Conservation (phyloP, 805 yeast species). For the Lachancea waltii region DNA sequence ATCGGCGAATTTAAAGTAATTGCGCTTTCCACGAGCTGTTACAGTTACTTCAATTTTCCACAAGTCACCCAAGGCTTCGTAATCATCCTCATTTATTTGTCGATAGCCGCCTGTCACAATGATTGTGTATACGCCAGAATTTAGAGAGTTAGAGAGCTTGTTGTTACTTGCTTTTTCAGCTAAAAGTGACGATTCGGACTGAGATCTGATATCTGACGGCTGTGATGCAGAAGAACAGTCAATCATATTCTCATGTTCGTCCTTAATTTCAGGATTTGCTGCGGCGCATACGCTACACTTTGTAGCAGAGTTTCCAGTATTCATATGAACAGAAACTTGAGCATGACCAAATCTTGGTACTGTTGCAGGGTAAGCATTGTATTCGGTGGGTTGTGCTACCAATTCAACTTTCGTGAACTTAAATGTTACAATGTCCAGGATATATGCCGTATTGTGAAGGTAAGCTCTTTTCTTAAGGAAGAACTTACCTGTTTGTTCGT, state of each 20-base stretch:
- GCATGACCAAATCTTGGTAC: slow-evolving; percentile 38
- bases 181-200: slow-evolving; percentile 5
- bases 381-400: slow-evolving; percentile 30
- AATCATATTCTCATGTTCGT: background rate
- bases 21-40: slow-evolving; percentile 31
- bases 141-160: slow-evolving; percentile 7
- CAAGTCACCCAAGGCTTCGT: slow-evolving; percentile 35
- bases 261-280: background rate
- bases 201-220: slow-evolving; percentile 2
- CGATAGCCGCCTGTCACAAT: slow-evolving; percentile 46
- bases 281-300: slow-evolving; percentile 8
- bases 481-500: slow-evolving; percentile 33
- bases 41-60: slow-evolving; percentile 39
- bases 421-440: slow-evolving; percentile 47
- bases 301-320: slow-evolving; percentile 1
- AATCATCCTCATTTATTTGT: slow-evolving; percentile 26
- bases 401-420: slow-evolving; percentile 43
- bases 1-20: slow-evolving; percentile 35
- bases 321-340: slow-evolving; percentile 25
- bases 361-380: slow-evolving; percentile 28
- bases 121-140: slow-evolving; percentile 17
- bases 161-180: slow-evolving; percentile 5
- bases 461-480: slow-evolving; percentile 37
- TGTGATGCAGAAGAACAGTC: slow-evolving; percentile 7
- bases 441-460: slow-evolving; percentile 49